Base-by-base conservation (phyloP, 108 stramenopile genomes). In the Conticribra weissflogii region DNA sequence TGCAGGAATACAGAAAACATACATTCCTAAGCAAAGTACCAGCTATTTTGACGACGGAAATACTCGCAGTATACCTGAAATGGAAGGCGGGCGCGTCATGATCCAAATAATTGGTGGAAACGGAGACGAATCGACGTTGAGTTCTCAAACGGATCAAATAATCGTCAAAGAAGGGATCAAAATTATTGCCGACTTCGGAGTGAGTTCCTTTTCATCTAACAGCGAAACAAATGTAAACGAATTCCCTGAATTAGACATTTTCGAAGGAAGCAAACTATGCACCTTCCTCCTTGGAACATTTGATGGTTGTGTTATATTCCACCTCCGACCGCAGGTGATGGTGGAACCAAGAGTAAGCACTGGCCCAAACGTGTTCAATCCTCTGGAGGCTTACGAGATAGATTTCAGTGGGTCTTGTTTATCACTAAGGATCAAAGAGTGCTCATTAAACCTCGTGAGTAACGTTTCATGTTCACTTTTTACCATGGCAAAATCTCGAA, bases 301-400 rank as follows among this genome's bases (percentile, higher is more conserved):
- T 34, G 85, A 79, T 48, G 94, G 91, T 18, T 73, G 54, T n/a
- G 59, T 92, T 9, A 61, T 61, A 29, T 82, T 83, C 33, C 91
- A 95, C 68, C 77, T 95, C n/a, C 79, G 89, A 24, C 94, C 94
- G n/a, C 93, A 91, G 63, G 47, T 51, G 2, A 22, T 87, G 12
- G 32, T 54, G 25, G 44, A 44, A 27, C 57, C 69, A 5, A 32
- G 63, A 5, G 59, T 58, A 25, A 83, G 77, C 14, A 79, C 78
- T 19, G 89, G 87, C 24, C 87, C 89, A 4, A 92, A 92, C 54
- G 72, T 88, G 34, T 89, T 90, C 70, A 92, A 95, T 69, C 90
- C 94, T 12, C 59, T 94, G n/a, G 93, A 94, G 61, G 93, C 93
- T 15, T 94, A 94, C 47, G 90, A 94, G 73, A 86, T 94, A 69